Evolutionary conservation across 2,329 filamentous ascomycete genomes (phyloP), one percentile per base, ranked within the genome.

Genomic region (Dothideomycetidae sp.): DNA sequence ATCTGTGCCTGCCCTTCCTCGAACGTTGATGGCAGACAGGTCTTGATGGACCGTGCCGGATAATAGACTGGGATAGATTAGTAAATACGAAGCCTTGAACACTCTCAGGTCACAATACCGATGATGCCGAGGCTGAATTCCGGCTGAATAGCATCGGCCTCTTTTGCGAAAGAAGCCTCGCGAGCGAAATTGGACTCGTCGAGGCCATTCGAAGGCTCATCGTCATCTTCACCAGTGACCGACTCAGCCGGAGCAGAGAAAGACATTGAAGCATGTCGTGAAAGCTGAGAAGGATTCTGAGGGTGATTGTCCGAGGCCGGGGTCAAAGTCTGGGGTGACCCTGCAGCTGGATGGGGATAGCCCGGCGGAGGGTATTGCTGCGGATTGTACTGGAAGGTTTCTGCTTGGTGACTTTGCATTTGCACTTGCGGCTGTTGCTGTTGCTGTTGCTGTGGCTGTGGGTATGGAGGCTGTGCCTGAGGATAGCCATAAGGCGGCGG

Each of bases 71-170:
- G 5, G 16, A 21, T 35, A 28, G n/a, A 17, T 37, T 14, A 40
- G 29, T 5, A 31, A 29, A 13, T 10, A 32, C 19, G 10, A 13
- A n/a, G n/a, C 7, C 21, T 15, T 13, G n/a, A 39, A 23, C 30
- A 23, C n/a, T 31, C 16, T 10, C 18, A 33, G 17, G 14, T 19
- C 13, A 40, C 41, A n/a, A 42, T 35, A 47, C 43, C 47, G 12
- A 66, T 64, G 10, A 60, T 51, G 14, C 63, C 63, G 12, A 67
- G 48, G 44, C 63, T 66, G 10, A 66, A 48, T 16, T 55, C 51
- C 3, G 57, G 54, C 38, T 64, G 54, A 23, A 66, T 57, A 4
- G 45, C 43, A 11, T 50, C 46, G 28, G 28, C 40, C 4, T 37
- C 41, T 15, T 41, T 36, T 10, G 37, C 23, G 9, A 32, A 33